Evolutionary conservation across 2,329 filamentous ascomycete genomes (phyloP).

Genomic region (Lasiodiplodia gonubiensis): DNA sequence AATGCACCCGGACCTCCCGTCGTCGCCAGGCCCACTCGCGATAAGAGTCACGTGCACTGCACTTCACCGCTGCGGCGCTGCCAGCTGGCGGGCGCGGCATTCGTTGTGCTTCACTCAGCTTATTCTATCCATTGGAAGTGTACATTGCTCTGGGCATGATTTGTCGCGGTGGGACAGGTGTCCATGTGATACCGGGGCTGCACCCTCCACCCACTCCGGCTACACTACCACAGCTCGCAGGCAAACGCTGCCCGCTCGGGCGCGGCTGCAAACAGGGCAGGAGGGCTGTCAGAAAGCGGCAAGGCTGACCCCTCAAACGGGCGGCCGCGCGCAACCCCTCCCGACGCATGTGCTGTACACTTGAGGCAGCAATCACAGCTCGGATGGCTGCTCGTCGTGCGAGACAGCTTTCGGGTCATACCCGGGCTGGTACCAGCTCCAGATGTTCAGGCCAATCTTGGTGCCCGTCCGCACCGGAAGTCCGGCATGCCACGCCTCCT

Average conservation of each 20-base stretch:
- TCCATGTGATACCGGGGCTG: background rate
- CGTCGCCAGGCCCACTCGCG: background rate
- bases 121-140: background rate
- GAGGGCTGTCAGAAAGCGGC: background rate
- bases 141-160: constrained; percentile 12
- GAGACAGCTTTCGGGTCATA: constrained; percentile 18
- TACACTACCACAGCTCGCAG: background rate
- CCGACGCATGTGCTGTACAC: background rate
- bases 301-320: background rate
- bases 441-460: constrained; percentile 69
- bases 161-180: constrained; percentile 12
- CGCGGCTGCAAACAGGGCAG: background rate
- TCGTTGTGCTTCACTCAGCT: constrained; percentile 23
- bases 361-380: constrained; percentile 6
- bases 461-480: constrained; percentile 61
- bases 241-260: background rate
- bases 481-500: constrained; percentile 66
- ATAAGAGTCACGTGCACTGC: constrained; percentile 15
- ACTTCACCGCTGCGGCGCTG: background rate
- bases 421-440: constrained; percentile 63
- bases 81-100: background rate
- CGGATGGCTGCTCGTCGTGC: constrained; percentile 1
- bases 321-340: background rate
- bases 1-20: background rate
- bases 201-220: background rate